Conservation (phyloP, 2,329 filamentous ascomycete genomes). For the Aspergillus sp. region DNA sequence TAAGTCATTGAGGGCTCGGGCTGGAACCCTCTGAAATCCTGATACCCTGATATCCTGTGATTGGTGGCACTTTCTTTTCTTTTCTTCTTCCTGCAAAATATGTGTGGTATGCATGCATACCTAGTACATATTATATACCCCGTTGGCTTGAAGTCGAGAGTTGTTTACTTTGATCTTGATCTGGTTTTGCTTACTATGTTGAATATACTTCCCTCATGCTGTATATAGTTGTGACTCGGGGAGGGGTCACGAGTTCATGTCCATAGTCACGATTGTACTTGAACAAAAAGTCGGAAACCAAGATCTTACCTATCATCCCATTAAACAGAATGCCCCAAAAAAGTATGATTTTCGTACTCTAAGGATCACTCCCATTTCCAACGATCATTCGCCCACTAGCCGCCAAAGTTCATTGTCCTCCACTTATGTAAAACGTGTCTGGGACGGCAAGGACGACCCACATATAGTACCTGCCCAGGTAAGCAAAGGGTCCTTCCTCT, state of each 20-base stretch:
- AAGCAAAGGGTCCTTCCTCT: too few relatives aligned
- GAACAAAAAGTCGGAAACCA: background rate
- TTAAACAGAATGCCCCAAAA: too few relatives aligned
- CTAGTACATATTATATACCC: background rate
- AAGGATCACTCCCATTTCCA: too few relatives aligned
- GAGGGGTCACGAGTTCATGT: background rate
- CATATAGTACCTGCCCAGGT: too few relatives aligned
- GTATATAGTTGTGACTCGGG: background rate
- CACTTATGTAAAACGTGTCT: too few relatives aligned
- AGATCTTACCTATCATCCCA: too few relatives aligned
- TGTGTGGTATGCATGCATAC: background rate
- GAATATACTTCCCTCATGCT: background rate
- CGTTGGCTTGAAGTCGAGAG: background rate
- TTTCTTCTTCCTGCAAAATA: background rate
- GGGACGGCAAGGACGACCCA: too few relatives aligned
- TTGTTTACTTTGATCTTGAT: background rate
- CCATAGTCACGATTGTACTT: background rate
- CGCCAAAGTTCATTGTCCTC: too few relatives aligned
- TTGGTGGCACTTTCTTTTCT: background rate
- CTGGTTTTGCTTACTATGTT: background rate
- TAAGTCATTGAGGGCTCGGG: constrained; percentile 1
- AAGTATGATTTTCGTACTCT: too few relatives aligned
- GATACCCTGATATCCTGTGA: background rate
- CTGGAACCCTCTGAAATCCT: background rate
- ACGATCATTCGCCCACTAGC: too few relatives aligned